These are phyloP conservation scores for Cercospora beticola DNA, from an alignment of 2,329 filamentous ascomycete genomes.

Conservation along the genomic window DNA sequence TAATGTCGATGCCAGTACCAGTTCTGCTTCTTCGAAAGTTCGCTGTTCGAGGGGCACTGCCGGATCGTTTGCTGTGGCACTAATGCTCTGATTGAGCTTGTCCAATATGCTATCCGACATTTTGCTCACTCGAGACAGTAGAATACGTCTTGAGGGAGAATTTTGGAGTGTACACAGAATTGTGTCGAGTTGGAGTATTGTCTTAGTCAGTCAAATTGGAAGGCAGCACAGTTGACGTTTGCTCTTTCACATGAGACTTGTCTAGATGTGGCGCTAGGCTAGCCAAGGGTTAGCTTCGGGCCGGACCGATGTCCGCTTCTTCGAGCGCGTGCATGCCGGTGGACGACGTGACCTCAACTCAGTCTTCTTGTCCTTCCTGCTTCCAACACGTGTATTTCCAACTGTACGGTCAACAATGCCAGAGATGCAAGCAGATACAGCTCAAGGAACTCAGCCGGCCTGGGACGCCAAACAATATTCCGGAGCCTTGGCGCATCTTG, in stretches of 20 bases:
- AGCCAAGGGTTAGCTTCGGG: neutral
- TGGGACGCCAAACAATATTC: slow-evolving; percentile 32
- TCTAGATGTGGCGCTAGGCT: neutral
- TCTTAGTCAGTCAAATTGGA: neutral
- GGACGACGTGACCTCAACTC: neutral
- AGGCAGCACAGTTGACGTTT: slow-evolving; percentile 13
- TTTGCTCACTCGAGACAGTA: neutral
- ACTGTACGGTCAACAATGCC: neutral
- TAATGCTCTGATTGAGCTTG: slow-evolving; percentile 22
- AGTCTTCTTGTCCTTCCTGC: neutral
- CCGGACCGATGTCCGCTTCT: neutral
- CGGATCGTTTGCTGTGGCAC: slow-evolving; percentile 21
- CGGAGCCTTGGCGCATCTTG: slow-evolving; percentile 47
- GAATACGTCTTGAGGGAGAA: neutral
- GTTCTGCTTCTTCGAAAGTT: slow-evolving; percentile 53
- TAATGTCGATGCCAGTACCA: slow-evolving; percentile 45
- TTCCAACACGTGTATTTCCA: neutral
- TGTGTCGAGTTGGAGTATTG: neutral
- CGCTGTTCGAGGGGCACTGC: slow-evolving; percentile 44
- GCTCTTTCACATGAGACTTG: slow-evolving; percentile 2
- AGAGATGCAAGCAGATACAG: neutral
- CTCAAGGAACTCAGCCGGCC: slow-evolving; percentile 9
- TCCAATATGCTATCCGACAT: slow-evolving; percentile 23
- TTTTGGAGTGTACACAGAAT: neutral
- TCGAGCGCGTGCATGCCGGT: neutral